A percentile compares a stretch with the other conserved stretches of the same genome.
Conservation (phyloP, 306 rosid genomes). For the Mimosa pudica region DNA sequence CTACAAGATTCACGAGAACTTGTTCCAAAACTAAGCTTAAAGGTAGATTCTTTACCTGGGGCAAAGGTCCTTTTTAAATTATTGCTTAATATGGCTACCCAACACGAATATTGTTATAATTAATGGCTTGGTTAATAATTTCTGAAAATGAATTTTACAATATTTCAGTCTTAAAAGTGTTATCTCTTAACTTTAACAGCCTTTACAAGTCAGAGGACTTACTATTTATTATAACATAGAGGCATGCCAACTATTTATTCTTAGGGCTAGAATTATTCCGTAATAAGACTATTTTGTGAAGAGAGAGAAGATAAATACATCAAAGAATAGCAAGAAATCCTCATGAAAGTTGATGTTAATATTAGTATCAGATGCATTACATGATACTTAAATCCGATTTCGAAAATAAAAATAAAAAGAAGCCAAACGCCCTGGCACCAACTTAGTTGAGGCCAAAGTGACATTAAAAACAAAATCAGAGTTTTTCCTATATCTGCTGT, state of each 20-base stretch:
- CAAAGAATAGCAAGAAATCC: not conserved
- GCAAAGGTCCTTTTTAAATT: constrained; percentile 19
- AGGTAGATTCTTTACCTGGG: constrained; percentile 50
- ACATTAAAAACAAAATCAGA: not conserved
- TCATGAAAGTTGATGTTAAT: constrained; percentile 14
- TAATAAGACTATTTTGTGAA: not conserved
- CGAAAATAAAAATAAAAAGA: not conserved
- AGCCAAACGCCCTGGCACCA: not conserved
- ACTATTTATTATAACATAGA: not conserved
- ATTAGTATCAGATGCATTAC: constrained; percentile 28
- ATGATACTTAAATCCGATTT: not conserved
- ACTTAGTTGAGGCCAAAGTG: constrained; percentile 17
- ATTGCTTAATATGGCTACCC: constrained; percentile 33
- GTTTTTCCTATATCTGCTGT: constrained; percentile 12
- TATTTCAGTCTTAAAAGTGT: not conserved
- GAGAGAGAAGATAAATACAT: not conserved
- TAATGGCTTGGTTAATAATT: constrained; percentile 18
- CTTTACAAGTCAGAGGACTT: not conserved
- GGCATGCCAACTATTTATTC: not conserved
- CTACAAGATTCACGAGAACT: constrained; percentile 97
- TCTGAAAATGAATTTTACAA: not conserved
- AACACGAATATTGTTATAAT: constrained; percentile 14
- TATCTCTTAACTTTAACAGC: not conserved
- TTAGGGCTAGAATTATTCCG: not conserved
- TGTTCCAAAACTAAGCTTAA: constrained; percentile 93